Percentiles rank a stretch among this genome's conserved stretches.
phyloP scores from a whole-genome alignment of 2,329 filamentous ascomycete species.

The Apiospora rasikravindrae region DNA sequence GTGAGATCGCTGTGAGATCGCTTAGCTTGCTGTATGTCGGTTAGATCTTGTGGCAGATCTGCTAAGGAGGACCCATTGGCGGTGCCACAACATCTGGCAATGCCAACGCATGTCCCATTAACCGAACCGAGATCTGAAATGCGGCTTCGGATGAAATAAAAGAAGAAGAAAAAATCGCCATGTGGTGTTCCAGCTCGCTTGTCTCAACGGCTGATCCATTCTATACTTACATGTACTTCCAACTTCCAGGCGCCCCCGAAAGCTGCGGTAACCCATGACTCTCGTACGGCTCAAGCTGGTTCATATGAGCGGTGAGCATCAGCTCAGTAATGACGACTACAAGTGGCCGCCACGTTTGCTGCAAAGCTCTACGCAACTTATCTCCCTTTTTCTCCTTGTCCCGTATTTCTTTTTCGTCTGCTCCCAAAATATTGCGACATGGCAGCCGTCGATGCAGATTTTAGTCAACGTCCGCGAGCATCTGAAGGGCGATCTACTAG shows the following conservation, averaged over 20 bases:
- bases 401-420: background rate
- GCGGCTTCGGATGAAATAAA: background rate
- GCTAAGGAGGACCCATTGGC: background rate
- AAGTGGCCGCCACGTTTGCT: background rate
- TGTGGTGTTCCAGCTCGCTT: background rate
- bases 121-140: background rate
- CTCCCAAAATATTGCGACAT: background rate
- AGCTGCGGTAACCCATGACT: background rate
- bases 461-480: background rate
- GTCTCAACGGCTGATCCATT: background rate
- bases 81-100: conserved; percentile 3
- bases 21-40: background rate
- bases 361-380: background rate
- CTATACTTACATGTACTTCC: background rate
- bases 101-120: conserved; percentile 15
- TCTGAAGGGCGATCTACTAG: background rate
- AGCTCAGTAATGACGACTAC: background rate
- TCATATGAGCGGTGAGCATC: background rate
- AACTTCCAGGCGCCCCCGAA: background rate
- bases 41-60: conserved; percentile 4
- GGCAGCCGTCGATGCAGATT: background rate
- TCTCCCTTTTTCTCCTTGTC: background rate
- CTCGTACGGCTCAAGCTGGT: background rate
- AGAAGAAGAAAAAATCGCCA: background rate
- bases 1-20: conserved; percentile 4